Percentiles rank a stretch among this genome's conserved stretches.
phyloP scores from a whole-genome alignment of 352 stramenopile species.

The Phytophthora meadii region DNA sequence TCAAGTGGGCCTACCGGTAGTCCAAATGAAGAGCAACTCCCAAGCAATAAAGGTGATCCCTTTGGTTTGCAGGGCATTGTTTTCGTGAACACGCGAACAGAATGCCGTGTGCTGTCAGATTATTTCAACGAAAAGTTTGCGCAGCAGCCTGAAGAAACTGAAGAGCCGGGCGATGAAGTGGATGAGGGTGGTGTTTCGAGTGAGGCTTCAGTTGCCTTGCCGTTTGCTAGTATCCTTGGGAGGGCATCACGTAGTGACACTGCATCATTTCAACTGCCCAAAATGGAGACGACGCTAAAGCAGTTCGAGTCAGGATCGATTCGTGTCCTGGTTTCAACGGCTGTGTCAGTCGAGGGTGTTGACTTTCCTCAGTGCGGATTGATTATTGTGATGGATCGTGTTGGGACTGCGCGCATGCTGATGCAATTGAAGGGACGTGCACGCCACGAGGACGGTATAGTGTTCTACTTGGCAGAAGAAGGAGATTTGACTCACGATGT shows the following conservation, averaged over 20 bases:
- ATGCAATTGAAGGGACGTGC: slow-evolving; percentile 80
- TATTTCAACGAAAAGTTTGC: slow-evolving; percentile 78
- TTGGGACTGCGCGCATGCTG: slow-evolving; percentile 65
- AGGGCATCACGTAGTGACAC: slow-evolving; percentile 60
- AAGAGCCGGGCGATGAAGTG: slow-evolving; percentile 25
- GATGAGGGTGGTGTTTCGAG: slow-evolving; percentile 19
- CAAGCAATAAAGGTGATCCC: neutral
- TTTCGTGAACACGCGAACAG: slow-evolving; percentile 84
- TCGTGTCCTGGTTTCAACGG: slow-evolving; percentile 76
- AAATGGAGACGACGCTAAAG: slow-evolving; percentile 61
- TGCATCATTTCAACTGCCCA: slow-evolving; percentile 60
- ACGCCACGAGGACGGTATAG: slow-evolving; percentile 75
- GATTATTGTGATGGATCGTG: slow-evolving; percentile 66
- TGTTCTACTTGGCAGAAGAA: slow-evolving; percentile 78
- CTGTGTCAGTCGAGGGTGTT: slow-evolving; percentile 80
- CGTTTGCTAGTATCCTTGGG: slow-evolving; percentile 75
- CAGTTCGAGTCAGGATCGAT: slow-evolving; percentile 65
- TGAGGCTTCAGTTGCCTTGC: slow-evolving; percentile 10
- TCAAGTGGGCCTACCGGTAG: neutral
- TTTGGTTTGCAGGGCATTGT: slow-evolving; percentile 77
- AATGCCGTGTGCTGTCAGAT: slow-evolving; percentile 81
- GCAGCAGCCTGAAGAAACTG: neutral
- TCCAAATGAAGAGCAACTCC: slow-evolving; percentile 1
- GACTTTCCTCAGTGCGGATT: slow-evolving; percentile 82
- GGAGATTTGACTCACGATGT: slow-evolving; percentile 50